These are phyloP conservation scores for Claviceps digitariae DNA, from an alignment of 2,329 filamentous ascomycete genomes.

Conservation along the genomic window DNA sequence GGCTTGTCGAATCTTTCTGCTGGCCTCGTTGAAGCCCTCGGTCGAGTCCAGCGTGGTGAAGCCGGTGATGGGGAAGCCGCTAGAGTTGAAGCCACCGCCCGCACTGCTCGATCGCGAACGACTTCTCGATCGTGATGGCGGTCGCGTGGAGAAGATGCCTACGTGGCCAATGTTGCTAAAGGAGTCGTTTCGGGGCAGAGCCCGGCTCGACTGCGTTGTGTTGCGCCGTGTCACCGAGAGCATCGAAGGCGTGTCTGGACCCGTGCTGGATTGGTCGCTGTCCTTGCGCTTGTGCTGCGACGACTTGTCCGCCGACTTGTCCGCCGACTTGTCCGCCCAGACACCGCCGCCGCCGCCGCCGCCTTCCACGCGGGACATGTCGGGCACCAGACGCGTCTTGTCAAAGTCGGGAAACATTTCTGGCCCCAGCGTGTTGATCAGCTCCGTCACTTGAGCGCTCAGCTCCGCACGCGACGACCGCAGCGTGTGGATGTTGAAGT, in stretches of 20 bases:
- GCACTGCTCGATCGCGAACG: constrained; percentile 58
- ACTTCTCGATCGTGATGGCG: constrained; percentile 64
- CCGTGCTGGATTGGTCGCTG: constrained; percentile 33
- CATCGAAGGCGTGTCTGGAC: constrained; percentile 21
- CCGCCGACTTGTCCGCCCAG: constrained; percentile 14
- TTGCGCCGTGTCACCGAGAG: constrained; percentile 29
- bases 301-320: neutral
- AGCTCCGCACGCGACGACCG: constrained; percentile 59
- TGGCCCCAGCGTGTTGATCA: constrained; percentile 90
- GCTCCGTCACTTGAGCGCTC: constrained; percentile 68
- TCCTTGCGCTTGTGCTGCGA: constrained; percentile 24
- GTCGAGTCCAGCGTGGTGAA: constrained; percentile 56
- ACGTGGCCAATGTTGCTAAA: constrained; percentile 82
- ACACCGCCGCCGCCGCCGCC: constrained; percentile 8
- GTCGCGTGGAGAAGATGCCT: constrained; percentile 80
- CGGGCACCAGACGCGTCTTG: constrained; percentile 53
- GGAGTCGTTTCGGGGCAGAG: constrained; percentile 73
- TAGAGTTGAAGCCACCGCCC: constrained; percentile 46
- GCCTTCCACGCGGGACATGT: constrained; percentile 30
- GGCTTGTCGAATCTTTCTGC: constrained; percentile 67
- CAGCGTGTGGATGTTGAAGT: constrained; percentile 71
- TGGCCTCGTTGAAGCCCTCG: constrained; percentile 69
- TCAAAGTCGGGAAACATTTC: constrained; percentile 98
- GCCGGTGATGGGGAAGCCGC: constrained; percentile 51
- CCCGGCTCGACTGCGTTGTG: constrained; percentile 40